These are phyloP conservation scores for Kodamaea nitidulidarum DNA, from an alignment of 805 yeast genomes.

Conservation along the genomic window DNA sequence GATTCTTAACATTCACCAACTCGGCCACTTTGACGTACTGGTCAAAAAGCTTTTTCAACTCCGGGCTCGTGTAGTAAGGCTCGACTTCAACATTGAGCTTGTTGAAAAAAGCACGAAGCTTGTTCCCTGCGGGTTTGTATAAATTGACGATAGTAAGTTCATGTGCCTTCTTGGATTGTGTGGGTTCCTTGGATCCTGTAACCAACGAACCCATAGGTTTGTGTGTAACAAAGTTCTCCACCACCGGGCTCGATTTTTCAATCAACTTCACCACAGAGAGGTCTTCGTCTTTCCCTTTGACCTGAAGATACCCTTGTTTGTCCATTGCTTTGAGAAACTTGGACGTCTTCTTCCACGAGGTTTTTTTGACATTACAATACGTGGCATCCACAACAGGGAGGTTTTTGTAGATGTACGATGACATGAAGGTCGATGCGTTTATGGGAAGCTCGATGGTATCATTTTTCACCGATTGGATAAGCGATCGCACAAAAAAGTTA, in stretches of 20 bases:
- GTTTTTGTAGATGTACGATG: constrained; percentile 63
- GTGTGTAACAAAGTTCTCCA: constrained; percentile 65
- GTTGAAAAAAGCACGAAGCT: constrained; percentile 45
- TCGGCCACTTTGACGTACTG: constrained; percentile 52
- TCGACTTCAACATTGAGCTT: constrained; percentile 34
- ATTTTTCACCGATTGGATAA: constrained; percentile 62
- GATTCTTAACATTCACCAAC: constrained; percentile 49
- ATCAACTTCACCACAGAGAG: constrained; percentile 52
- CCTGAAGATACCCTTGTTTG: constrained; percentile 60
- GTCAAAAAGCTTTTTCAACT: constrained; percentile 50
- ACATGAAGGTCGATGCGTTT: constrained; percentile 69
- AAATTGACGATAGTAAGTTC: constrained; percentile 33
- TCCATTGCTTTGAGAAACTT: constrained; percentile 86
- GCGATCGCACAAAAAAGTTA: constrained; percentile 64
- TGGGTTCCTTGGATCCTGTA: constrained; percentile 13
- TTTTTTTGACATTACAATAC: constrained; percentile 62
- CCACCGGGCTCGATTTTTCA: constrained; percentile 40
- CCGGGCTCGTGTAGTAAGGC: constrained; percentile 47
- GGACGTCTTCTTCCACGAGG: constrained; percentile 86
- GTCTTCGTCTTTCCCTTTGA: constrained; percentile 86
- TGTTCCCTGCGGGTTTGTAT: constrained; percentile 52
- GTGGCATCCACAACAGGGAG: constrained; percentile 62
- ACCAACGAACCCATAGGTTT: constrained; percentile 26
- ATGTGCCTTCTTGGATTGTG: constrained; percentile 23
- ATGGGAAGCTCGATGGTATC: constrained; percentile 61